Evolutionary conservation across 1,284 basidiomycete genomes (phyloP).

Genomic region (Cryptococcus sp.): DNA sequence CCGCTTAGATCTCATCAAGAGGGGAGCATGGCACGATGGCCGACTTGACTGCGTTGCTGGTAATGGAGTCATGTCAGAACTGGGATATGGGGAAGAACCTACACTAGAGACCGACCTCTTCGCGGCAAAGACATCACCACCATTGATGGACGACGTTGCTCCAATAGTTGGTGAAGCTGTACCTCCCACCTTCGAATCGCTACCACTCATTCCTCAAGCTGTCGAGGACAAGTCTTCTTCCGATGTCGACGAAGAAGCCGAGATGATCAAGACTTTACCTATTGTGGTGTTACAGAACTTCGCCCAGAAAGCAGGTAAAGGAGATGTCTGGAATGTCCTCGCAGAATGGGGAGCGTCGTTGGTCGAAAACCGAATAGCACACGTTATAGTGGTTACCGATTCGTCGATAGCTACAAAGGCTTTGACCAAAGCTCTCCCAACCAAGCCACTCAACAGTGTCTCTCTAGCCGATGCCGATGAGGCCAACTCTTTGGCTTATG

Average conservation of each 20-base stretch:
- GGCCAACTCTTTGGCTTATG: constrained; percentile 70
- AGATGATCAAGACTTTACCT: constrained; percentile 63
- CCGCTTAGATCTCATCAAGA: constrained; percentile 52
- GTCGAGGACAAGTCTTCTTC: constrained; percentile 1
- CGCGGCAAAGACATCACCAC: constrained; percentile 38
- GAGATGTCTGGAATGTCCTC: constrained; percentile 69
- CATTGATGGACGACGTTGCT: constrained; percentile 25
- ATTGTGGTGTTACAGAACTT: constrained; percentile 83
- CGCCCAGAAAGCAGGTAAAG: constrained; percentile 59
- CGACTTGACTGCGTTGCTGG: constrained; percentile 73
- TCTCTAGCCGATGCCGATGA: constrained; percentile 80
- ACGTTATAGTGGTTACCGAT: constrained; percentile 87
- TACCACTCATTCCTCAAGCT: constrained; percentile 10
- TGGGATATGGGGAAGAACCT: constrained; percentile 70
- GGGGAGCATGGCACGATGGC: constrained; percentile 73
- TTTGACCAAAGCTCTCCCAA: constrained; percentile 80
- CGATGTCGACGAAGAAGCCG: constrained; percentile 43
- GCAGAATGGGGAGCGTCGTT: constrained; percentile 81
- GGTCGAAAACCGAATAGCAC: constrained; percentile 78
- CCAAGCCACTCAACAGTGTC: constrained; percentile 75
- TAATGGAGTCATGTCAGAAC: constrained; percentile 74
- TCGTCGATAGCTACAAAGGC: constrained; percentile 82
- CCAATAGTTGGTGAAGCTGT: constrained; percentile 32
- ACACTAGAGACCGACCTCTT: constrained; percentile 50
- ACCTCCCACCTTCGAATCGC: constrained; percentile 19